Base-by-base conservation (phyloP, 2,329 filamentous ascomycete genomes). In the Fusarium hainanense region DNA sequence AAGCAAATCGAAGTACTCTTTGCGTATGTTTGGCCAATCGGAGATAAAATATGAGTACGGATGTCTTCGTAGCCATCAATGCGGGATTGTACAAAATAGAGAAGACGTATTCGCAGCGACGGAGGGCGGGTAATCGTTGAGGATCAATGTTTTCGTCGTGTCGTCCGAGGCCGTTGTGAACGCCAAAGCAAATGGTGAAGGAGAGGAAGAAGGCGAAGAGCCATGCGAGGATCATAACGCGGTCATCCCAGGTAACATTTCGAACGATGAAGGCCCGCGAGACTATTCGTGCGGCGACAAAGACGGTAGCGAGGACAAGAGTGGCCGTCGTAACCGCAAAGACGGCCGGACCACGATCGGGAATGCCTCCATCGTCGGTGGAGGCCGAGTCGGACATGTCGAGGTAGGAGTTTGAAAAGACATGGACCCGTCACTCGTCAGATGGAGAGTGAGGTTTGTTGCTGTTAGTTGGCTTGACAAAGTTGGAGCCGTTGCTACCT, bases 1-100 rank as follows among this genome's bases (percentile, higher is more conserved):
- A 96, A n/a, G 90, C 90, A 80, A 91, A 88, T 63, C 92, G 89
- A 70, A 97, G 90, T 51, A 94, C 84, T 68, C 89, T 88, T 71
- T 97, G 89, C 1, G 88, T 90, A 63, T 93, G 92, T 74, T 90
- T 91, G 27, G 93, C 92, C 49, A 98, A 85, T 42, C 91, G 90
- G 51, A 98, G 85, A 80, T 97, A 98, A 79, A 98, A 98, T 55
- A 96, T 86, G 61, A 98, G 85, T 73, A 98, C 93, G n/a, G 93
- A 97, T 0, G 93, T 94, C 81, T 98, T 98, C 52, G 93, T 93
- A 4, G 92, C 90, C 93, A 97, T 97, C 58, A 97, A 84, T 6
- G 93, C 91, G 14, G 94, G 94, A 76, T 97, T 97, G 90, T 94
- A 69, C 42, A 90, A 77, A 40, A 91, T 84, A 9, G 88, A 89